Base-by-base conservation (phyloP, 176 grass and related monocot genomes). In the Avena sativa region DNA sequence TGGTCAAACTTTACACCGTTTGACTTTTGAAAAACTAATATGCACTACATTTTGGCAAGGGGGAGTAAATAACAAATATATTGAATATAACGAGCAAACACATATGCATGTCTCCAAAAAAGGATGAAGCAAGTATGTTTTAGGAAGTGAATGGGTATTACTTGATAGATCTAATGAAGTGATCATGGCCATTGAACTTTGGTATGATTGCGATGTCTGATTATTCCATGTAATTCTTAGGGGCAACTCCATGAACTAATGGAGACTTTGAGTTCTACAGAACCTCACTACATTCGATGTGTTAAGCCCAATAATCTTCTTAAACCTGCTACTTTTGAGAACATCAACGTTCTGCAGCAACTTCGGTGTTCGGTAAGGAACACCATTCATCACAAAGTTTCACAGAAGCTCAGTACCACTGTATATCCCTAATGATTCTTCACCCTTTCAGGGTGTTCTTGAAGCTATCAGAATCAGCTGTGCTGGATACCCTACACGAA, bases 401-500 rank as follows among this genome's bases (percentile, higher is more conserved):
- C 20, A 44, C 32, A 84, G 12, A 79, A 74, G 6, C 2, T 50
- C 15, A 76, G 13, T 74, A 38, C 10, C 14, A 26, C 56, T 51
- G 51, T 77, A 76, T 81, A 62, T 28, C 79, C 84, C 49, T 85
- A 76, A 86, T 52, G 15, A 16, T 51, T 69, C 8, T 28, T 89
- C n/a, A 34, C 67, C 15, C 80, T 83, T 90, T 66, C 79, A 98
- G 95, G 95, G 95, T 93, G 95, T 98, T 84, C 93, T 98, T 87
- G 95, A 98, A 93, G 93, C 95, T 83, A 98, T 98, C 78, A 92
- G 93, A 83, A 98, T 98, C 77, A 98, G 95, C 60, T 98, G 95
- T 92, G 93, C 90, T 89, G 95, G 95, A 90, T 98, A 95, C 90
- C 95, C 95, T 79, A 98, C 95, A 84, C 86, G 93, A 84, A 98